Evolutionary conservation across 2,329 filamentous ascomycete genomes (phyloP), one percentile per base, ranked within the genome.

Genomic region (Fusarium compactum): DNA sequence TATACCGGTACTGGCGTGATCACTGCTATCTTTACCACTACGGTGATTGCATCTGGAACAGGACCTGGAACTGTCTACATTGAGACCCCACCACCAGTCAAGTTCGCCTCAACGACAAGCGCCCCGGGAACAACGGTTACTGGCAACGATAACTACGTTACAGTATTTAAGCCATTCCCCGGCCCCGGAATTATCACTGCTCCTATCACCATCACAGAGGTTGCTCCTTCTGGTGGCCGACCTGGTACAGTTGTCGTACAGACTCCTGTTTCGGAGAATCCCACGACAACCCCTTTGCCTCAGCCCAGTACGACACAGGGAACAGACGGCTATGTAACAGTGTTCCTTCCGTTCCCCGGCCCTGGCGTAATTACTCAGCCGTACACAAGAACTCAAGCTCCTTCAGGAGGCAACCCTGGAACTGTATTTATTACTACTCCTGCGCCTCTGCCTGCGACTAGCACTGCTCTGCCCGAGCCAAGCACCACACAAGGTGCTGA

Each of bases 131-230:
- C 59, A 7, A 69, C 66, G 3, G 32, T 62, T 8, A 58, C 67
- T 24, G 67, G 67, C 11, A 58, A 18, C 3, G 67, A 69, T 14
- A 62, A 58, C 12, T 70, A 70, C 24, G 44, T 70, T 16, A 70
- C 67, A 6, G 52, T 70, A 9, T 70, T 56, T 25, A 47, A 53
- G n/a, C 67, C 67, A 6, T 70, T 59, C 41, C 67, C 67, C 5
- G 67, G 67, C 2, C 62, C 67, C 18, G 67, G 67, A 3, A 59
- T 58, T 2, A 70, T 70, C n/a, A 68, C 64, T 14, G 60, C 67
- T 11, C 67, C 67, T 3, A 60, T 70, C 12, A 70, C 67, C 5
- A 43, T 71, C 9, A 59, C 58, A 1, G 43, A 69, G 25, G 48
- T 46, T 12, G 45, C 63, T n/a, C 67, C 67, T 25, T 64, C 53